phyloP scores from a whole-genome alignment of 106 monocot species.

The Alisma plantagoaquatica region DNA sequence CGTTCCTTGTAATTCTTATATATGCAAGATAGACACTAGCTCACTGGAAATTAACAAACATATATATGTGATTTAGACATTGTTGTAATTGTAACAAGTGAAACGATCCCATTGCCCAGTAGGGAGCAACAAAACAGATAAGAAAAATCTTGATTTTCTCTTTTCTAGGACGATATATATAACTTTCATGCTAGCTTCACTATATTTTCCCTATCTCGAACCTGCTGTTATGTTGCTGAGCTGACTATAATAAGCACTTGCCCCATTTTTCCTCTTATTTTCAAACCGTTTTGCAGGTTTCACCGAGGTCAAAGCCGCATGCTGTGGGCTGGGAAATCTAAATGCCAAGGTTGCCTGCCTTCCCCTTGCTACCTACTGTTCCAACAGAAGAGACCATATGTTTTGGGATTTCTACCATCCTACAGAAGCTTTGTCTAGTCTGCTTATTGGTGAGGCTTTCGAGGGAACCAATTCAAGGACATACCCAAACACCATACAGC shows the following conservation, averaged over 20 bases:
- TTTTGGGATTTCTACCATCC: constrained; percentile 63
- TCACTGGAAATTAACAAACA: not conserved
- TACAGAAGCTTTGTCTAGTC: constrained; percentile 12
- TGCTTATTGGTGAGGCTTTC: constrained; percentile 9
- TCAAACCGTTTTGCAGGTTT: constrained; percentile 22
- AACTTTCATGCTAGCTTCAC: too few species aligned
- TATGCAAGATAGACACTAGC: too few species aligned
- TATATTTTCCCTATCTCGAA: not conserved
- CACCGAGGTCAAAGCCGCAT: constrained; percentile 40
- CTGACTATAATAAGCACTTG: too few species aligned
- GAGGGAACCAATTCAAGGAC: constrained; percentile 16
- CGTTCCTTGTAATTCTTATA: too few species aligned
- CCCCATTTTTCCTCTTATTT: too few species aligned
- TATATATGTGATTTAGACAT: not conserved
- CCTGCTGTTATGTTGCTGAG: too few species aligned
- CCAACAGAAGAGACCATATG: constrained; percentile 26
- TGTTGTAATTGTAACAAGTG: too few species aligned
- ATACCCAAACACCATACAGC: constrained; percentile 27
- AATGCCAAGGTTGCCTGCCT: constrained; percentile 41
- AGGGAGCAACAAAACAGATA: too few species aligned
- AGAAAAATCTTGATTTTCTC: too few species aligned
- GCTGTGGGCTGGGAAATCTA: constrained; percentile 50
- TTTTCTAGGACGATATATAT: too few species aligned
- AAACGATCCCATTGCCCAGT: too few species aligned
- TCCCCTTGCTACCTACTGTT: constrained; percentile 32